Conservation (phyloP, 179 eudicot species). For the Drosera spatulata region DNA sequence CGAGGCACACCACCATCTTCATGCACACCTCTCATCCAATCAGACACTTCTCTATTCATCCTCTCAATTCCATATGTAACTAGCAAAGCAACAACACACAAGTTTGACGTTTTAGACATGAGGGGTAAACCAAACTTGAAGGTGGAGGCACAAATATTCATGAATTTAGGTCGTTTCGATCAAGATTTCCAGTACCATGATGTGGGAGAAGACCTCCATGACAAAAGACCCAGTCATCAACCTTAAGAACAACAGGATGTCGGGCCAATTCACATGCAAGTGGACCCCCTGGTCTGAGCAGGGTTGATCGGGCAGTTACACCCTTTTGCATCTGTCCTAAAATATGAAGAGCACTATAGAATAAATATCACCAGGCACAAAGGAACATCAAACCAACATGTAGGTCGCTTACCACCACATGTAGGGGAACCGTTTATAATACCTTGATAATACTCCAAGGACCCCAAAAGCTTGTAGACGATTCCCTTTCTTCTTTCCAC, state of each 20-base stretch:
- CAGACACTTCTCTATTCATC: slow-evolving; percentile 77
- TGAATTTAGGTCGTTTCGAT: background rate
- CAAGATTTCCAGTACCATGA: slow-evolving; percentile 50
- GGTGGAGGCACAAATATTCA: background rate
- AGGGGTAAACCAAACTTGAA: background rate
- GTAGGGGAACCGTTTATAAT: background rate
- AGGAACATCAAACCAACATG: background rate
- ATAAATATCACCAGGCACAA: slow-evolving; percentile 1
- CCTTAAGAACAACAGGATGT: slow-evolving; percentile 75
- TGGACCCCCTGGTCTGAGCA: slow-evolving; percentile 82
- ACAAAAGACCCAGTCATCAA: slow-evolving; percentile 93
- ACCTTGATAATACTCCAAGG: slow-evolving; percentile 92
- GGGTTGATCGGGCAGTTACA: slow-evolving; percentile 71
- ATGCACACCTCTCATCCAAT: slow-evolving; percentile 67
- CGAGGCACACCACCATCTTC: slow-evolving; percentile 26
- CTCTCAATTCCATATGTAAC: slow-evolving; percentile 83
- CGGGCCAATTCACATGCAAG: slow-evolving; percentile 85
- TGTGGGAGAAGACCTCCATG: slow-evolving; percentile 99
- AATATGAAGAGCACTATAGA: slow-evolving; percentile 22
- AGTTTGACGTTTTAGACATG: background rate
- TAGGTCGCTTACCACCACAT: background rate
- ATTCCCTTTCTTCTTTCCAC: slow-evolving; percentile 45
- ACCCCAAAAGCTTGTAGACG: slow-evolving; percentile 50
- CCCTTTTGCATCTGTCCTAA: slow-evolving; percentile 99
- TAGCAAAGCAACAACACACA: slow-evolving; percentile 18